A percentile compares a stretch with the other conserved stretches of the same genome.
These are phyloP conservation scores for Lecanicillium sp. DNA, from an alignment of 2,329 filamentous ascomycete species.

Conservation along the genomic window DNA sequence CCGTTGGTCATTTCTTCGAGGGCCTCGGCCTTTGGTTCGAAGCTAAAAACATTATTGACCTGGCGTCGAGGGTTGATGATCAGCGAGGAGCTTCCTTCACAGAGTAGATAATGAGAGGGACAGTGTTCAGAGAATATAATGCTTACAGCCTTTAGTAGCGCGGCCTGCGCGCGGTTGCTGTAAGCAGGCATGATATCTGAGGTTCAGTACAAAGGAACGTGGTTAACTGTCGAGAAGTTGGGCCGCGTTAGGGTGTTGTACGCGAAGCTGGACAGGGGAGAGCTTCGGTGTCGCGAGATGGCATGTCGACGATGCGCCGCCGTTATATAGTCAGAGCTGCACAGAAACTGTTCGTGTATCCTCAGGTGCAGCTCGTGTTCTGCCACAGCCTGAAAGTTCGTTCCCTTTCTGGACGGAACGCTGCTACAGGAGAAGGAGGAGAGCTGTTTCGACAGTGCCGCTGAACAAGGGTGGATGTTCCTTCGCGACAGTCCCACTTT, in stretches of 20 bases:
- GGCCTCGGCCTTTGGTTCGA: slow-evolving; percentile 38
- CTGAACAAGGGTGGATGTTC: too few species aligned
- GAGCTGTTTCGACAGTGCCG: too few species aligned
- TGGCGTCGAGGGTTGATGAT: slow-evolving; percentile 11
- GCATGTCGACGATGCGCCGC: not conserved
- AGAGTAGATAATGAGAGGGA: slow-evolving; percentile 5
- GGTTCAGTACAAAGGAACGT: not conserved
- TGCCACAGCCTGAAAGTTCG: too few species aligned
- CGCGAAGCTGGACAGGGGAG: not conserved
- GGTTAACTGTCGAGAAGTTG: slow-evolving; percentile 1
- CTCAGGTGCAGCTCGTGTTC: too few species aligned
- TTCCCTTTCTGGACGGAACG: too few species aligned
- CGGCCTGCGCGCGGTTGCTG: slow-evolving; percentile 38
- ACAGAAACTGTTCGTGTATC: not conserved
- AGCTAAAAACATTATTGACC: slow-evolving; percentile 33
- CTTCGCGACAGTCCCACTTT: too few species aligned
- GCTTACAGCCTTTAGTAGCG: slow-evolving; percentile 49
- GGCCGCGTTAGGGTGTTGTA: not conserved
- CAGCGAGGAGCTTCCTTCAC: slow-evolving; percentile 1
- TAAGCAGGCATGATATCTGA: slow-evolving; percentile 26
- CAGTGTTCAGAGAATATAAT: slow-evolving; percentile 6
- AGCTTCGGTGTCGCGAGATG: not conserved
- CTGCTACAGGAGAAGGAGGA: too few species aligned
- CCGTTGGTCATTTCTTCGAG: slow-evolving; percentile 47
- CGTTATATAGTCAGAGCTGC: not conserved